These are phyloP conservation scores for Borovskyia barvae DNA, from an alignment of 208 protist species.

Conservation along the genomic window DNA sequence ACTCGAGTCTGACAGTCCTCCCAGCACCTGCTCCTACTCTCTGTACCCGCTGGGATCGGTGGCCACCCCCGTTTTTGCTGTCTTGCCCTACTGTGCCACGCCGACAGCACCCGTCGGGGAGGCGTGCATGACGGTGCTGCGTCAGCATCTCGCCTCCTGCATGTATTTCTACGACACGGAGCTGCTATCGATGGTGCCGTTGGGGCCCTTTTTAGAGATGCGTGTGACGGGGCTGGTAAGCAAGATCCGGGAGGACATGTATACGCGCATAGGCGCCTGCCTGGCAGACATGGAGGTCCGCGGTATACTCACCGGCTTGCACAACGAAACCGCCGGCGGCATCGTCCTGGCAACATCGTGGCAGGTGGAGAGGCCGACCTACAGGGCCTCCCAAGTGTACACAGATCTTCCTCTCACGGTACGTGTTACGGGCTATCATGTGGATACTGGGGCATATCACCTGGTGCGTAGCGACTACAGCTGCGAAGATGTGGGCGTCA, in stretches of 20 bases:
- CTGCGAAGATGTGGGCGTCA: conserved; percentile 23
- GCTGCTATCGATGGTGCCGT: conserved; percentile 22
- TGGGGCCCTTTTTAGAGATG: conserved; percentile 42
- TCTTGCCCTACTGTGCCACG: conserved; percentile 21
- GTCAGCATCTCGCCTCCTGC: conserved; percentile 36
- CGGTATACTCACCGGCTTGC: conserved; percentile 22
- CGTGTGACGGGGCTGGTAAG: conserved; percentile 26
- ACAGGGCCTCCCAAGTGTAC: conserved; percentile 12
- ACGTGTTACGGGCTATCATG: conserved; percentile 25
- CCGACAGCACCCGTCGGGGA: conserved; percentile 12
- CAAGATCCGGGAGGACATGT: conserved; percentile 27
- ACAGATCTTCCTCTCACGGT: conserved; percentile 14
- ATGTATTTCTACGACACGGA: conserved; percentile 51
- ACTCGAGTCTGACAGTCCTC: conserved; percentile 37
- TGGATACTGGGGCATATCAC: conserved; percentile 10
- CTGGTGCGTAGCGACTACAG: conserved; percentile 18
- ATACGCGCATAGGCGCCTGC: conserved; percentile 38
- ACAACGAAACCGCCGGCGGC: conserved; percentile 35
- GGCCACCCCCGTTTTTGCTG: conserved; percentile 33
- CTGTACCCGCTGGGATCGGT: conserved; percentile 27
- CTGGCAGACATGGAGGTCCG: conserved; percentile 12
- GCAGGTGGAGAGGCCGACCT: conserved; percentile 15
- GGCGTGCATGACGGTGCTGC: conserved; percentile 25
- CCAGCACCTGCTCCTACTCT: conserved; percentile 28
- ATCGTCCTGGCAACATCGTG: conserved; percentile 38